These are phyloP conservation scores for Physocladia obscura DNA, from an alignment of 192 early-diverging fungal species.

Conservation along the genomic window DNA sequence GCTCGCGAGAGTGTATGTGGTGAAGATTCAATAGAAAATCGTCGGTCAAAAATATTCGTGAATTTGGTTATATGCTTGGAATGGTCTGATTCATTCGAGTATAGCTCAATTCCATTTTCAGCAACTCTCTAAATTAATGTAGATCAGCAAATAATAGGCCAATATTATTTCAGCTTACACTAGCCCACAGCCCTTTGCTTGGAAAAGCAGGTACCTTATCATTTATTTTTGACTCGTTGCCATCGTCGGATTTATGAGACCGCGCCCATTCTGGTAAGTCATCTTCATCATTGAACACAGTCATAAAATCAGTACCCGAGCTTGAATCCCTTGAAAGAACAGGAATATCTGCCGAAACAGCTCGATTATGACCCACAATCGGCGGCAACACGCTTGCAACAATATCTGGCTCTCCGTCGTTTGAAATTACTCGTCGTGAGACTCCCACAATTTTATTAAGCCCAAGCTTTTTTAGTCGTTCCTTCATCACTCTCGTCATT, in stretches of 20 bases:
- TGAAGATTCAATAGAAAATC: conserved; percentile 35
- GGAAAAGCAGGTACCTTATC: conserved; percentile 23
- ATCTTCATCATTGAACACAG: conserved; percentile 33
- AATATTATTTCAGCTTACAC: not conserved
- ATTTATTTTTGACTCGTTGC: not conserved
- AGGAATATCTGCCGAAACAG: no score
- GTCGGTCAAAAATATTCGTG: conserved; percentile 27
- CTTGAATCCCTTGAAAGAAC: not conserved
- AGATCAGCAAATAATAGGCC: not conserved
- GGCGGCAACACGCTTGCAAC: not conserved
- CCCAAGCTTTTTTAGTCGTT: not conserved
- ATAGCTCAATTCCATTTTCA: conserved; percentile 34
- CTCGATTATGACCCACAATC: no score
- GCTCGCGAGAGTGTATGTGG: not conserved
- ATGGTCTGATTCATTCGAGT: conserved; percentile 37
- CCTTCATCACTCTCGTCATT: conserved; percentile 29
- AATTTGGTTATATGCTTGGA: conserved; percentile 29
- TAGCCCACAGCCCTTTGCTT: conserved; percentile 15
- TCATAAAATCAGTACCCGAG: conserved; percentile 10
- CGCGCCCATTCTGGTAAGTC: conserved; percentile 44
- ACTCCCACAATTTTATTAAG: no score
- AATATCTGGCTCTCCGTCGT: not conserved
- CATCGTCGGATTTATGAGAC: not conserved
- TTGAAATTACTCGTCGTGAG: no score
- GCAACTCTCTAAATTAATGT: conserved; percentile 29